Evolutionary conservation across 2,329 filamentous ascomycete genomes (phyloP).

Genomic region (Claviceps sp.): DNA sequence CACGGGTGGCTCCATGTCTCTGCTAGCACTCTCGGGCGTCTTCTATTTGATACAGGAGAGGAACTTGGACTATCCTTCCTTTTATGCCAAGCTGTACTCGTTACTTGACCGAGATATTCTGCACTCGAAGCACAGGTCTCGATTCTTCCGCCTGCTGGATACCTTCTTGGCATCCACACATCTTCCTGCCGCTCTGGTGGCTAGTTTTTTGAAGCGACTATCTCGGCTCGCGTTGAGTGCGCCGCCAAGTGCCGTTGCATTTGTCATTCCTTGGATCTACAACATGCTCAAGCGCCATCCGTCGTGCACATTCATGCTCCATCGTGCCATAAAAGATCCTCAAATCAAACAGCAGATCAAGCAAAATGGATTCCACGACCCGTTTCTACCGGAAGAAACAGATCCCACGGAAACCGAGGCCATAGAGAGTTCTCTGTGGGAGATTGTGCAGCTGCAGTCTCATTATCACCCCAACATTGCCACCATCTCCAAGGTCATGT

Average conservation of each 20-base stretch:
- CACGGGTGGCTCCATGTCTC: slow-evolving; percentile 68
- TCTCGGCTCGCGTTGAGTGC: slow-evolving; percentile 73
- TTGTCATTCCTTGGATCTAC: slow-evolving; percentile 85
- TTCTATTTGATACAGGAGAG: slow-evolving; percentile 90
- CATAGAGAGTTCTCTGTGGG: slow-evolving; percentile 90
- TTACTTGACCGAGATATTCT: slow-evolving; percentile 74
- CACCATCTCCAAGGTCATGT: slow-evolving; percentile 82
- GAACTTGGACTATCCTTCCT: slow-evolving; percentile 91
- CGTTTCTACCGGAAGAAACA: slow-evolving; percentile 59
- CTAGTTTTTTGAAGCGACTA: slow-evolving; percentile 93
- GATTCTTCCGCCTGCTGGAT: slow-evolving; percentile 84
- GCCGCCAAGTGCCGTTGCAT: slow-evolving; percentile 79
- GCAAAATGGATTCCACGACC: slow-evolving; percentile 50
- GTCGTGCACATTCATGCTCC: slow-evolving; percentile 89
- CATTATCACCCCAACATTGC: slow-evolving; percentile 98
- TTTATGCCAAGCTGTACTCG: slow-evolving; percentile 89
- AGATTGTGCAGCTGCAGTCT: slow-evolving; percentile 76
- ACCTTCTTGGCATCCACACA: slow-evolving; percentile 85
- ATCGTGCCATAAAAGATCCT: slow-evolving; percentile 52
- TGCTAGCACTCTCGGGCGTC: slow-evolving; percentile 80
- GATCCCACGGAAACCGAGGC: slow-evolving; percentile 79
- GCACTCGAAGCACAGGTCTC: slow-evolving; percentile 86
- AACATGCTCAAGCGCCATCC: slow-evolving; percentile 87
- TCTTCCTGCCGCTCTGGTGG: slow-evolving; percentile 78
- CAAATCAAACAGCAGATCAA: slow-evolving; percentile 47